phyloP scores from a whole-genome alignment of 768 basidiomycete species.

The Pleurotus sapidus region DNA sequence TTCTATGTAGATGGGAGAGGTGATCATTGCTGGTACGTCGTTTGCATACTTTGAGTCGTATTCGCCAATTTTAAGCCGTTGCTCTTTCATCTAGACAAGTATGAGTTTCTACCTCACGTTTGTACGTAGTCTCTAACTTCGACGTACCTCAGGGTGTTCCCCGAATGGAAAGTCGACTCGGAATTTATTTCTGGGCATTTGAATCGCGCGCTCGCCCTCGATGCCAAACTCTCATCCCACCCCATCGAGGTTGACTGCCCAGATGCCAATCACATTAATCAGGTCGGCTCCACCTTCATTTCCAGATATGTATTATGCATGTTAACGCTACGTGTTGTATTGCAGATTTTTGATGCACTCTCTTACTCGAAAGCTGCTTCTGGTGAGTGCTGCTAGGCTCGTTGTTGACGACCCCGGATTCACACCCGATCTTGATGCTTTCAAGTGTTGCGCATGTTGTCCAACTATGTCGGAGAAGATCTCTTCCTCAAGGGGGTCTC shows the following conservation, averaged over 20 bases:
- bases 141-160: slow-evolving; percentile 51
- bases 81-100: slow-evolving; percentile 45
- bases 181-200: slow-evolving; percentile 81
- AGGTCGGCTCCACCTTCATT: slow-evolving; percentile 32
- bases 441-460: slow-evolving; percentile 90
- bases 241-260: slow-evolving; percentile 91
- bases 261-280: slow-evolving; percentile 82
- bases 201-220: slow-evolving; percentile 73
- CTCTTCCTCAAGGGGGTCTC: slow-evolving; percentile 86
- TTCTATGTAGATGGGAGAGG: slow-evolving; percentile 72
- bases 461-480: slow-evolving; percentile 85
- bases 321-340: too few relatives aligned
- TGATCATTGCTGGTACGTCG: slow-evolving; percentile 69
- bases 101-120: slow-evolving; percentile 17
- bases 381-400: slow-evolving; percentile 33
- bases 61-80: too few relatives aligned
- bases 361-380: slow-evolving; percentile 86
- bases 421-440: not conserved
- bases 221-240: slow-evolving; percentile 85
- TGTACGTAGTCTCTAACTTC: not conserved
- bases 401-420: not conserved
- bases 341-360: slow-evolving; percentile 83
- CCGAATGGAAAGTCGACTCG: slow-evolving; percentile 83
- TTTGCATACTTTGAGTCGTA: not conserved
- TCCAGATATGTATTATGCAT: not conserved